Conservation (phyloP, 345 rosid species). For the Triadica sebifera region DNA sequence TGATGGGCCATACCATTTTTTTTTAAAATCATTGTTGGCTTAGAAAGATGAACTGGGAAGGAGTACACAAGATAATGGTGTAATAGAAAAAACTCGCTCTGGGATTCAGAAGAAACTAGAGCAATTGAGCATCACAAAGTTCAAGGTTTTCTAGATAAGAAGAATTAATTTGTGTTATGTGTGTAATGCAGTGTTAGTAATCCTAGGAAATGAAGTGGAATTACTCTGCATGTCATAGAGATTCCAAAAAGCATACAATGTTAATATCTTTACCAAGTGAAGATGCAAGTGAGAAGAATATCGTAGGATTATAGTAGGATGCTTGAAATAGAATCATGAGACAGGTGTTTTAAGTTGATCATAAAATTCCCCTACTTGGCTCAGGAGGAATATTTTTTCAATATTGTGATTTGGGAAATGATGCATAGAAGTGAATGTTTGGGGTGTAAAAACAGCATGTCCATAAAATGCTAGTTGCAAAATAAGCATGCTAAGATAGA, state of each 20-base stretch:
- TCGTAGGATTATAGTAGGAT: background rate
- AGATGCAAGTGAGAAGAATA: background rate
- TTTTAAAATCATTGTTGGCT: too few relatives aligned
- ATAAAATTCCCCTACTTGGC: background rate
- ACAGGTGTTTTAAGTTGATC: background rate
- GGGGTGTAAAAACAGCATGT: background rate
- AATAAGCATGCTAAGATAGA: background rate
- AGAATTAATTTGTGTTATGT: background rate
- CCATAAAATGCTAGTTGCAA: background rate
- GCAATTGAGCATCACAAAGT: too few relatives aligned
- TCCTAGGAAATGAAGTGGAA: background rate
- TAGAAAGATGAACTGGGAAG: too few relatives aligned
- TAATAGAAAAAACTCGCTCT: too few relatives aligned
- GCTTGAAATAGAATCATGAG: background rate
- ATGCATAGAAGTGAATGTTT: background rate
- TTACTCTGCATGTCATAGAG: background rate
- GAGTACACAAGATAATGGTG: too few relatives aligned
- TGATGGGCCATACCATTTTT: too few relatives aligned
- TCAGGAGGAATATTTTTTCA: background rate
- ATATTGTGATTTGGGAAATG: background rate
- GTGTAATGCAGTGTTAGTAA: background rate
- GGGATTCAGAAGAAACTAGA: too few relatives aligned
- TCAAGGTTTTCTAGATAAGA: background rate
- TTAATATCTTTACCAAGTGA: background rate
- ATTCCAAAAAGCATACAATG: background rate